Evolutionary conservation across 2,329 filamentous ascomycete species (phyloP).

Genomic region (Dactylellina parvicollis): DNA sequence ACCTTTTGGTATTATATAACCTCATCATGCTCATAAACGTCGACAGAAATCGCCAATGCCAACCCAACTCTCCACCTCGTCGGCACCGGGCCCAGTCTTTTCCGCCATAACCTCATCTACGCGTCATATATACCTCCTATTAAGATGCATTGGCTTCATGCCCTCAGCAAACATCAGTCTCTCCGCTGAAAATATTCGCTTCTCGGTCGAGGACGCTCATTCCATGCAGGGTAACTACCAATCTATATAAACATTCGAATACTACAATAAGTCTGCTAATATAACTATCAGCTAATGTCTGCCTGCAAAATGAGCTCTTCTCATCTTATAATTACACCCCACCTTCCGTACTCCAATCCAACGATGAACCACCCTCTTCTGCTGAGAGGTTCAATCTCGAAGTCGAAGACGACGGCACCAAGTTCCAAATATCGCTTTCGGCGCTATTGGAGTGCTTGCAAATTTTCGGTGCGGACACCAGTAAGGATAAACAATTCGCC

Average conservation of each 20-base stretch:
- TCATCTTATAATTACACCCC: slow-evolving; percentile 79
- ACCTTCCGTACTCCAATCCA: slow-evolving; percentile 49
- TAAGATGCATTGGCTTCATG: slow-evolving; percentile 70
- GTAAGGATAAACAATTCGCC: slow-evolving; percentile 59
- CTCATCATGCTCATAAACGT: slow-evolving; percentile 20
- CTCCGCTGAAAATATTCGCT: slow-evolving; percentile 82
- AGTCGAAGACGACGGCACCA: slow-evolving; percentile 60
- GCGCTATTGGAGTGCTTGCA: slow-evolving; percentile 92
- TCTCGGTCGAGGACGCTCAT: slow-evolving; percentile 85
- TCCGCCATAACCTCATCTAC: slow-evolving; percentile 81
- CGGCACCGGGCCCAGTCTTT: slow-evolving; percentile 68
- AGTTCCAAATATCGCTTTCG: slow-evolving; percentile 85
- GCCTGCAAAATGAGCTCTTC: slow-evolving; percentile 83
- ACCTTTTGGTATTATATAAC: background rate
- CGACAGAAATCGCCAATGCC: background rate
- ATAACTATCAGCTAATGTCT: slow-evolving; percentile 32
- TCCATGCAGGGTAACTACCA: slow-evolving; percentile 82
- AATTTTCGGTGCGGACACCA: slow-evolving; percentile 83
- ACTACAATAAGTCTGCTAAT: background rate
- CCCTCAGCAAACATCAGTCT: slow-evolving; percentile 75
- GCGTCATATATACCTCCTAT: slow-evolving; percentile 74
- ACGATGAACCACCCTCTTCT: slow-evolving; percentile 60
- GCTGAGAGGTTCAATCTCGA: slow-evolving; percentile 58
- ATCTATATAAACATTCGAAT: background rate
- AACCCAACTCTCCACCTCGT: slow-evolving; percentile 28